These are phyloP conservation scores for Trypanosoma conorhini DNA, from an alignment of 208 protist genomes.

Conservation along the genomic window DNA sequence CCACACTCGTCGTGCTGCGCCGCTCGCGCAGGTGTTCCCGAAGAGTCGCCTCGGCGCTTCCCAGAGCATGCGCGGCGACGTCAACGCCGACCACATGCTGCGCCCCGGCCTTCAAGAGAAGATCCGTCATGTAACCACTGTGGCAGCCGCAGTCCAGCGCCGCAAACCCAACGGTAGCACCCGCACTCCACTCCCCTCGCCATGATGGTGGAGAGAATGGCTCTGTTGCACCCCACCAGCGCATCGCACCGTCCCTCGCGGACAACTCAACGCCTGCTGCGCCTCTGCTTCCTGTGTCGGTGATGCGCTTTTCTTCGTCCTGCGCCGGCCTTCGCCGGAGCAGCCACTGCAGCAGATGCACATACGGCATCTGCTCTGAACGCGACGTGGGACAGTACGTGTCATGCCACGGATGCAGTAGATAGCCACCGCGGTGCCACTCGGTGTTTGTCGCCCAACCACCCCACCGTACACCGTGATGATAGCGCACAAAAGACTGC, in stretches of 20 bases:
- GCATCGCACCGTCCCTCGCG: slow-evolving; percentile 30
- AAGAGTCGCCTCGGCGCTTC: slow-evolving; percentile 63
- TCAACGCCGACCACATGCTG: slow-evolving; percentile 51
- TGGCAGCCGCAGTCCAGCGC: slow-evolving; percentile 78
- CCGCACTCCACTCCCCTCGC: not conserved
- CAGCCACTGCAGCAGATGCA: slow-evolving; percentile 84
- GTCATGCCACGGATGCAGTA: slow-evolving; percentile 70
- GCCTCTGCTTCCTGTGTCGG: not conserved
- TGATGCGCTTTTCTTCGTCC: not conserved
- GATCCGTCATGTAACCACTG: slow-evolving; percentile 62
- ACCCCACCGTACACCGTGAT: slow-evolving; percentile 80
- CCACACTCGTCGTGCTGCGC: slow-evolving; percentile 23
- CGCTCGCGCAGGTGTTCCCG: slow-evolving; percentile 53
- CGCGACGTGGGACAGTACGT: slow-evolving; percentile 62
- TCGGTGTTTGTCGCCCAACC: slow-evolving; percentile 28
- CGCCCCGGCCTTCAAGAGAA: slow-evolving; percentile 70
- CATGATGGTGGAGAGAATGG: slow-evolving; percentile 36
- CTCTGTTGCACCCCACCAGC: slow-evolving; percentile 43
- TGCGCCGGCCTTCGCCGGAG: slow-evolving; percentile 14
- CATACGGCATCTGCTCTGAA: slow-evolving; percentile 72
- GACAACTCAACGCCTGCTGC: not conserved
- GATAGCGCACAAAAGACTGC: slow-evolving; percentile 71
- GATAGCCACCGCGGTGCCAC: slow-evolving; percentile 47
- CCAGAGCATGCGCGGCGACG: slow-evolving; percentile 33
- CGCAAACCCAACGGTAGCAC: slow-evolving; percentile 30